Percentiles rank a stretch among this genome's conserved stretches.
phyloP scores from a whole-genome alignment of 2,329 filamentous ascomycete species.

The Botrytis fabae region DNA sequence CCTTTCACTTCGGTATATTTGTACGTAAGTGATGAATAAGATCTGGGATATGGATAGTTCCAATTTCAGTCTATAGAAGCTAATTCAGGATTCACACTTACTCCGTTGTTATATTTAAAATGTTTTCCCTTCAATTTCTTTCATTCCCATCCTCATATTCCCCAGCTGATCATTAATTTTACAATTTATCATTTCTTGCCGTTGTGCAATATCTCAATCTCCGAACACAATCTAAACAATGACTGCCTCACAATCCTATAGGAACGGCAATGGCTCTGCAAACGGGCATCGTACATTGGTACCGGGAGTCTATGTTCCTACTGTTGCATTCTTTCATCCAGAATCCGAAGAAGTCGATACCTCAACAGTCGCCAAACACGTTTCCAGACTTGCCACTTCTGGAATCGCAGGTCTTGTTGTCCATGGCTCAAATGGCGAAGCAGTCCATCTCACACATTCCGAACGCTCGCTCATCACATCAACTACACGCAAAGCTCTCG shows the following conservation, averaged over 20 bases:
- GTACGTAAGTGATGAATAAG: background rate
- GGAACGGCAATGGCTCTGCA: background rate
- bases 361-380: conserved; percentile 33
- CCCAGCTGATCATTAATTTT: background rate
- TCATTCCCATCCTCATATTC: background rate
- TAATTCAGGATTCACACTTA: background rate
- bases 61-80: background rate
- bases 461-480: conserved; percentile 46
- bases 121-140: background rate
- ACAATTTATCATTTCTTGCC: background rate
- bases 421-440: conserved; percentile 49
- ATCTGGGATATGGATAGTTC: conserved; percentile 11
- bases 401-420: conserved; percentile 41
- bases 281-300: conserved; percentile 26
- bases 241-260: background rate
- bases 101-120: background rate
- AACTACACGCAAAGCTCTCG: conserved; percentile 43
- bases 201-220: background rate
- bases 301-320: conserved; percentile 51
- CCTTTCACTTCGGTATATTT: background rate
- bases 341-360: conserved; percentile 27
- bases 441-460: conserved; percentile 43
- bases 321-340: conserved; percentile 47
- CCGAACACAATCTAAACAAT: background rate
- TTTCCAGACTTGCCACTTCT: conserved; percentile 53